Evolutionary conservation across 1,284 basidiomycete genomes (phyloP), one percentile per base, ranked within the genome.

Genomic region (Ustilago xerochloae): DNA sequence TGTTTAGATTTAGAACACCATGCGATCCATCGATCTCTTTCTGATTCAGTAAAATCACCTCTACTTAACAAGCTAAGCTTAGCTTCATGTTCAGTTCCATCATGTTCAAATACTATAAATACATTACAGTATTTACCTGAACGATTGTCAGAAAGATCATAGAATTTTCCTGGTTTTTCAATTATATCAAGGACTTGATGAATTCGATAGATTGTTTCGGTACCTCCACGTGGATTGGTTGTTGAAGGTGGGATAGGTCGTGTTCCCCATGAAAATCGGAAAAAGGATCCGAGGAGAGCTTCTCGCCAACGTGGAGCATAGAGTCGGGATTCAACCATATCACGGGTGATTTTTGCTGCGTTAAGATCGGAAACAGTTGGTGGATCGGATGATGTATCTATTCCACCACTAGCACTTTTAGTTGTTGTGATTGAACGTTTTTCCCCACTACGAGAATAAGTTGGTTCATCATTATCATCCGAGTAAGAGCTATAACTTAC

Each of bases 271-370:
- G 55, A 55, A 65, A 64, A 65, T 51, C 69, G 45, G 60, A 57
- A 39, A n/a, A 51, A 85, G 86, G 63, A 75, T 90, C 94, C 89
- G 86, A 89, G 89, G 63, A 93, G 87, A 84, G 90, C 90, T 58
- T 92, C 89, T 79, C 91, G 88, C 85, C 92, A 92, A 90, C 90
- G 90, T 13, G 93, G 89, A 41, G 89, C 87, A 85, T 90, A 86
- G 81, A 88, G 89, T 77, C 89, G 85, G 82, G 90, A 90, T 41
- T 88, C 88, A 39, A 93, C 85, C 77, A 87, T 82, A 75, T 90
- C 87, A 60, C 93, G 87, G n/a, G 88, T 87, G 26, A 93, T 79
- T 64, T 89, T 86, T 76, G 88, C 88, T 69, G 86, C 86, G 55
- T 88, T 87, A 18, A 93, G 84, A 67, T 90, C 90, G 9, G 86